phyloP scores from a whole-genome alignment of 106 monocot genomes.

The Iris macrosiphon region DNA sequence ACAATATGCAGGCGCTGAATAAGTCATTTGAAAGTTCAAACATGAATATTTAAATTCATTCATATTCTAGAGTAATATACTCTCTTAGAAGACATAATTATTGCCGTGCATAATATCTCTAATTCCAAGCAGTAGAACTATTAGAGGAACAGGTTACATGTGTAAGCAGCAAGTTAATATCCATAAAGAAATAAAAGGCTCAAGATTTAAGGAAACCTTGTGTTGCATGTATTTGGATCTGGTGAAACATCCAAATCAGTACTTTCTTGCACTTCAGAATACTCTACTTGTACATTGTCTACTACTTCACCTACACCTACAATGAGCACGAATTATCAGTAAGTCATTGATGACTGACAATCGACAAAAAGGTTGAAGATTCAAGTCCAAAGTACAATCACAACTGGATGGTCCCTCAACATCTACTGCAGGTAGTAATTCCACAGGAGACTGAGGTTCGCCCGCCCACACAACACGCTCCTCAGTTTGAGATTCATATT shows the following conservation, averaged over 20 bases:
- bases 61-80: no score
- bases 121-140: no score
- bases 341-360: neutral
- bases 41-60: no score
- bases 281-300: neutral
- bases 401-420: neutral
- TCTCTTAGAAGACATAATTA: no score
- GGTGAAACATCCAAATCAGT: neutral
- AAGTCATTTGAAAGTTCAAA: no score
- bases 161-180: no score
- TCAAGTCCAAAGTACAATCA: neutral
- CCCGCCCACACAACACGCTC: neutral
- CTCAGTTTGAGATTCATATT: conserved; percentile 23
- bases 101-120: no score
- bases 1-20: no score
- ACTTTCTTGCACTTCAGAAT: neutral
- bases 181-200: conserved; percentile 1
- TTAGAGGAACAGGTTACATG: no score
- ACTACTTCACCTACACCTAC: neutral
- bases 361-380: neutral
- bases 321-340: neutral
- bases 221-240: no score
- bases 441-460: neutral
- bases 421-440: neutral
- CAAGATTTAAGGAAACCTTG: neutral